Conservation (phyloP, 805 yeast species). For the Suhomyces vadensis region DNA sequence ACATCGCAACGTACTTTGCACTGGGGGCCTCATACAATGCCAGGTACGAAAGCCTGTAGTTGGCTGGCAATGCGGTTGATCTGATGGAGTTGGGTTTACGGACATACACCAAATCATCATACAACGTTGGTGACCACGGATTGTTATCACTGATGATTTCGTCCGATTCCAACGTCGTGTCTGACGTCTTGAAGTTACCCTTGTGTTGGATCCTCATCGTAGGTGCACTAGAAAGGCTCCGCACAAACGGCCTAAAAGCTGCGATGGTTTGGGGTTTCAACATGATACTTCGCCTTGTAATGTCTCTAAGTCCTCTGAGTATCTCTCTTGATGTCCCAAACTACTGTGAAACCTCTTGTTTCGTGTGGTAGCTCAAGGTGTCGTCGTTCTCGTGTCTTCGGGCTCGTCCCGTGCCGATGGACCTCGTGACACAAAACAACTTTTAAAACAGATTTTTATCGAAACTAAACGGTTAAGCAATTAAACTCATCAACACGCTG, state of each 20-base stretch:
- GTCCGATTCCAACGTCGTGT: conserved; percentile 41
- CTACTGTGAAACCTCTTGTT: too few relatives aligned
- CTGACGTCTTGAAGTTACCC: conserved; percentile 24
- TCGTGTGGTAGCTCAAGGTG: too few relatives aligned
- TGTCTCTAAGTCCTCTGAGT: too few relatives aligned
- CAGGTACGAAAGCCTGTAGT: conserved; percentile 55
- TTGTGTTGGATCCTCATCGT: conserved; percentile 15
- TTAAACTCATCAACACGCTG: background rate
- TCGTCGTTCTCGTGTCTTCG: background rate
- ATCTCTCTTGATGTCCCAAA: too few relatives aligned
- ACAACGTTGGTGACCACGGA: conserved; percentile 48
- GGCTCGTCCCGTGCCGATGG: background rate
- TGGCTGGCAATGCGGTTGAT: conserved; percentile 49
- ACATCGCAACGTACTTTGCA: conserved; percentile 57
- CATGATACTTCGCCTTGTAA: too few relatives aligned
- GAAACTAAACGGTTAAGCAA: background rate
- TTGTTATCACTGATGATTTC: conserved; percentile 43
- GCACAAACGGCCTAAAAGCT: background rate
- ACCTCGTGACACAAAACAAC: conserved; percentile 1
- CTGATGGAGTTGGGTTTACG: conserved; percentile 43
- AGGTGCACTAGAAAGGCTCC: conserved; percentile 3
- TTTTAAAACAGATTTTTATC: conserved; percentile 1
- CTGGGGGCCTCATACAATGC: conserved; percentile 69
- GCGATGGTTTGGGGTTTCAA: too few relatives aligned
- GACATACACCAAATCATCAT: conserved; percentile 45